phyloP scores from a whole-genome alignment of 1,284 basidiomycete species.

The Apiotrichum akiyoshidainum region DNA sequence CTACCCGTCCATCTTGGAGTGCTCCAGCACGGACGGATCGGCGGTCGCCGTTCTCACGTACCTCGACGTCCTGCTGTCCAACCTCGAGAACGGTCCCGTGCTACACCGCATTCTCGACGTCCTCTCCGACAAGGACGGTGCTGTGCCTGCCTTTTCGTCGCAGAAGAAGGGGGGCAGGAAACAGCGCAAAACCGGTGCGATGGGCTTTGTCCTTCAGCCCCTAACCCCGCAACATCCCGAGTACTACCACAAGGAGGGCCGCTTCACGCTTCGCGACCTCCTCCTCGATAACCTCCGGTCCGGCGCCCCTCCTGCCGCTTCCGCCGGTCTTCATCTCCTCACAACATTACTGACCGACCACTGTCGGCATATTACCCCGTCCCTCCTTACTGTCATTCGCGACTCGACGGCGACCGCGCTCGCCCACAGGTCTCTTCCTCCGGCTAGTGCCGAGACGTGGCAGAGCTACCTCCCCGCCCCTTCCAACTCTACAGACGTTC shows the following conservation, averaged over 20 bases:
- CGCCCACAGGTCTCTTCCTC: conserved; percentile 24
- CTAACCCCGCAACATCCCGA: not conserved
- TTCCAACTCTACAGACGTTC: conserved; percentile 26
- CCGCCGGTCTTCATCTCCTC: conserved; percentile 74
- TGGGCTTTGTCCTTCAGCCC: conserved; percentile 29
- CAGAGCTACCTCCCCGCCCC: conserved; percentile 15
- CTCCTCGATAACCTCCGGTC: conserved; percentile 73
- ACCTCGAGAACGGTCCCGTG: conserved; percentile 61
- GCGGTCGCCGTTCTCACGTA: conserved; percentile 97
- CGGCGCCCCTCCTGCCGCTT: conserved; percentile 60
- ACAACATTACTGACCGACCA: conserved; percentile 69
- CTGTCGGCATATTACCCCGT: conserved; percentile 63
- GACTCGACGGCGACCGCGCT: conserved; percentile 59
- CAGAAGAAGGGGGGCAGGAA: conserved; percentile 8
- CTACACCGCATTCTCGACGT: conserved; percentile 31
- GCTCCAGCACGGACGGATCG: conserved; percentile 86
- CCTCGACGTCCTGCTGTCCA: conserved; percentile 79
- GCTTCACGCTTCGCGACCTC: conserved; percentile 86
- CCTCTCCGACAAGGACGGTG: conserved; percentile 35
- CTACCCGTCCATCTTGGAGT: conserved; percentile 90
- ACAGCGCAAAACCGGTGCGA: conserved; percentile 27
- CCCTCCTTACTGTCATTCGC: conserved; percentile 64
- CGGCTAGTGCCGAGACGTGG: conserved; percentile 1
- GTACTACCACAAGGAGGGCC: conserved; percentile 72
- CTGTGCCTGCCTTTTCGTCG: conserved; percentile 11